Conservation (phyloP, 1,284 basidiomycete species). For the Schizophyllum amplum region DNA sequence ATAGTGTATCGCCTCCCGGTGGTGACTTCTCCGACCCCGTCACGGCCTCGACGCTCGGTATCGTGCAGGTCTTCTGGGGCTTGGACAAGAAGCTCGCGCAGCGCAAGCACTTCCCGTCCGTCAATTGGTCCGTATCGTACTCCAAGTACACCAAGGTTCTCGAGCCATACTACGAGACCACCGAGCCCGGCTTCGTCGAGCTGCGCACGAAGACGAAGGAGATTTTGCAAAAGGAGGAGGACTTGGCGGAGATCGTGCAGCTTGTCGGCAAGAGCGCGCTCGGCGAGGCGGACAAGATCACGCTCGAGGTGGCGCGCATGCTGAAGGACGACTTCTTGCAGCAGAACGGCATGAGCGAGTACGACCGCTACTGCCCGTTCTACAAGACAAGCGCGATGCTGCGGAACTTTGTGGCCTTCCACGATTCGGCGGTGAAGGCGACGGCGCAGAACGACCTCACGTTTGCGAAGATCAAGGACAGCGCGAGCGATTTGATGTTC, state of each 20-base stretch:
- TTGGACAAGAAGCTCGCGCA: conserved; percentile 95
- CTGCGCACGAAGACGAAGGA: conserved; percentile 90
- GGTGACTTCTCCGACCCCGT: conserved; percentile 99
- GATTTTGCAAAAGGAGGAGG: conserved; percentile 97
- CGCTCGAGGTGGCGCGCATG: conserved; percentile 94
- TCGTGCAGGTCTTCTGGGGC: conserved; percentile 99
- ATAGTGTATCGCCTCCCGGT: conserved; percentile 92
- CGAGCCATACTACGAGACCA: conserved; percentile 88
- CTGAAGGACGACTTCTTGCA: conserved; percentile 98
- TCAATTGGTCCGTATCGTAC: conserved; percentile 99
- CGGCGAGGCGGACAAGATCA: conserved; percentile 98
- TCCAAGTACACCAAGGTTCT: conserved; percentile 97
- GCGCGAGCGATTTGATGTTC: conserved; percentile 84
- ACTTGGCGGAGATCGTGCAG: conserved; percentile 98
- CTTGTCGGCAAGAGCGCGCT: conserved; percentile 97
- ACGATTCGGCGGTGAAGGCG: conserved; percentile 81
- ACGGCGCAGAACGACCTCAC: conserved; percentile 84
- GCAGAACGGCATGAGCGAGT: conserved; percentile 98
- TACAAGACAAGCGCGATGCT: conserved; percentile 98
- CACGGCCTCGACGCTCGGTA: conserved; percentile 93
- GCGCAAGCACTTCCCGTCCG: conserved; percentile 96
- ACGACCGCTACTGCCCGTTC: conserved; percentile 97
- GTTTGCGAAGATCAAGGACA: conserved; percentile 90
- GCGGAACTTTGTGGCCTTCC: conserved; percentile 93
- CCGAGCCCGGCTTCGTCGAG: conserved; percentile 90